Base-by-base conservation (phyloP, 2,329 filamentous ascomycete species). In the Fusarium xylarioides region DNA sequence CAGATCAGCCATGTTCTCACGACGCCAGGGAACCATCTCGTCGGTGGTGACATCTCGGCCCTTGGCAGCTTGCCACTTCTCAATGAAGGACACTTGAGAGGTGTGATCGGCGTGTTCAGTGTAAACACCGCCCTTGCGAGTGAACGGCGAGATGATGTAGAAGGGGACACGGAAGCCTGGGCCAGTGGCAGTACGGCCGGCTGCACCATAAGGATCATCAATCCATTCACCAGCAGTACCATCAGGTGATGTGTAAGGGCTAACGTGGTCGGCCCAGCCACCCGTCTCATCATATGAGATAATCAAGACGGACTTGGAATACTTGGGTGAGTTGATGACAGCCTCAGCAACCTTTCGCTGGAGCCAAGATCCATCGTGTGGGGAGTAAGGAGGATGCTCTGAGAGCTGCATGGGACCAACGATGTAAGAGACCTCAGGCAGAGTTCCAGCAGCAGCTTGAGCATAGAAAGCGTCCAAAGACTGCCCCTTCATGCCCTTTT, bases 61-160 rank as follows among this genome's bases (percentile, higher is more conserved):
- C 30, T 67, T 67, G 2, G 65, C 65, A 37, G 63, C 63, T 1
- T 67, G 65, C 65, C 65, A 67, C 7, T 38, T 61, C 18, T 67
- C 65, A 4, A 67, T 67, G 3, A 67, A 67, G 0, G 46, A 10
- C 0, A 67, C 5, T 0, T 67, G 65, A 21, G 65, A 67, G 0
- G 65, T 67, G 4, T 67, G 65, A 2, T 67, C 65, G 7, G 46
- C 53, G 21, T 67, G 65, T 2, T 67, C 65, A 21, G 65, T 67
- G 5, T 67, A 67, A 1, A 67, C 65, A 3, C 65, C 65, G 0
- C 65, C 65, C 3, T 67, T 67, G 1, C 65, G 63, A 2, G 65
- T 67, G 21, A 67, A 67, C 0, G 65, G 65, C 0, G 65, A 67
- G 2, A 67, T 54, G n/a, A 67, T 67, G 2, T 67, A 67, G 34